Evolutionary conservation across 2,329 filamentous ascomycete species (phyloP).

Genomic region (Endoconidiophora polonica): DNA sequence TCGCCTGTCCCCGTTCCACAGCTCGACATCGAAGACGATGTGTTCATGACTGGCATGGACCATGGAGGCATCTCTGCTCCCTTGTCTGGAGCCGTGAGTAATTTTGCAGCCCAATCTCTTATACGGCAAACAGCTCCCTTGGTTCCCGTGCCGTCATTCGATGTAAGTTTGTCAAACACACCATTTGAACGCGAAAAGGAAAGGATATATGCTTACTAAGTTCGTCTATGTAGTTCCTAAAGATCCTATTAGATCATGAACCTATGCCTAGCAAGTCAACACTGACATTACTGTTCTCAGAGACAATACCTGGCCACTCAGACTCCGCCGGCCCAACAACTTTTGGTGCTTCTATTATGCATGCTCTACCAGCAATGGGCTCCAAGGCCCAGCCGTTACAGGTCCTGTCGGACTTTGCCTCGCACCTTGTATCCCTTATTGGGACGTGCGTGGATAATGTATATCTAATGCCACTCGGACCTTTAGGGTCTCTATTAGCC

Average conservation of each 20-base stretch:
- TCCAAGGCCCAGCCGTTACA: constrained; percentile 31
- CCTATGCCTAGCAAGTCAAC: constrained; percentile 14
- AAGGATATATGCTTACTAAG: neutral
- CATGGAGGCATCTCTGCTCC: neutral
- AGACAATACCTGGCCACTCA: constrained; percentile 41
- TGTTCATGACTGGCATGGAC: neutral
- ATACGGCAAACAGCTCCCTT: too few relatives aligned
- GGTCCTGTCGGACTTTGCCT: constrained; percentile 47
- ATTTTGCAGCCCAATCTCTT: too few relatives aligned
- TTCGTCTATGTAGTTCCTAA: constrained; percentile 31
- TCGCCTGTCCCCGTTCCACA: constrained; percentile 42
- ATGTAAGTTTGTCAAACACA: neutral
- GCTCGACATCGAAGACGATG: constrained; percentile 30
- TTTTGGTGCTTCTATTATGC: constrained; percentile 50
- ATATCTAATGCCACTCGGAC: constrained; percentile 44
- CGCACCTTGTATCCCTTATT: constrained; percentile 51
- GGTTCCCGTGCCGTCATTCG: constrained; percentile 6
- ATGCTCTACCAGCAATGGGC: constrained; percentile 44
- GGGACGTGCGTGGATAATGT: constrained; percentile 46
- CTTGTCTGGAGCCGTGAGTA: neutral
- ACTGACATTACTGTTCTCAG: constrained; percentile 16
- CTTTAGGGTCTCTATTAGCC: constrained; percentile 47
- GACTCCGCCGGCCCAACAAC: constrained; percentile 24
- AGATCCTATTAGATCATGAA: constrained; percentile 47
- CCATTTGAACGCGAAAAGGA: neutral